Evolutionary conservation across 2,329 filamentous ascomycete species (phyloP).

Genomic region (Fusarium sp.): DNA sequence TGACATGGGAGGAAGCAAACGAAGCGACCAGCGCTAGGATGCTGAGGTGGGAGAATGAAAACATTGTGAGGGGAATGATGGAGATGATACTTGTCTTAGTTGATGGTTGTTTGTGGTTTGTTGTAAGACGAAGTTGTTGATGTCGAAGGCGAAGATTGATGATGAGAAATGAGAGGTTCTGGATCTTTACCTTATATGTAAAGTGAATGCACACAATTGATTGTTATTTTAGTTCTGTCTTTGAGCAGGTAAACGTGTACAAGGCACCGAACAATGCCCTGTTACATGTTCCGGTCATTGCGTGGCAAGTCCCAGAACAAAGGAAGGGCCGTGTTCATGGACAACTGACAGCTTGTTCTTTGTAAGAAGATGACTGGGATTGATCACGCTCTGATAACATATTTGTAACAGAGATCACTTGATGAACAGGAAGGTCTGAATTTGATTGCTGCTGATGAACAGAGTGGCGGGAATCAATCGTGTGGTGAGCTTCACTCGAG

Average conservation of each 20-base stretch:
- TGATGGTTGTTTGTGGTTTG: neutral
- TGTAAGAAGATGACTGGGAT: too few species aligned
- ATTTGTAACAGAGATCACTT: too few species aligned
- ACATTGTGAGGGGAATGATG: neutral
- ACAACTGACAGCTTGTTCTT: too few species aligned
- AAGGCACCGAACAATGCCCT: neutral
- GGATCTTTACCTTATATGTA: neutral
- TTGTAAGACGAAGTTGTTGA: neutral
- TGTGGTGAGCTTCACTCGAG: too few species aligned
- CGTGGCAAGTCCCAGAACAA: neutral
- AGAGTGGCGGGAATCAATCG: too few species aligned
- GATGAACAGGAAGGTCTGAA: too few species aligned
- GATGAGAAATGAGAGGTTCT: neutral
- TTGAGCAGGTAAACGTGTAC: too few species aligned
- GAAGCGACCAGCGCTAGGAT: slow-evolving; percentile 18
- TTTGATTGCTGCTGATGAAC: too few species aligned
- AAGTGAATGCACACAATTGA: too few species aligned
- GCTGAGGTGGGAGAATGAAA: slow-evolving; percentile 1
- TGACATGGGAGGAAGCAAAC: slow-evolving; percentile 31
- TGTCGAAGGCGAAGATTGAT: neutral
- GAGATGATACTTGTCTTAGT: neutral
- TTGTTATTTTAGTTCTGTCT: too few species aligned
- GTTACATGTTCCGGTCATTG: neutral
- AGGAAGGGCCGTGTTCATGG: neutral
- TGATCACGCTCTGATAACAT: too few species aligned